Percentiles rank a stretch among this genome's conserved stretches.
These are phyloP conservation scores for Lipomyces sp. DNA, from an alignment of 805 yeast species.

Conservation along the genomic window DNA sequence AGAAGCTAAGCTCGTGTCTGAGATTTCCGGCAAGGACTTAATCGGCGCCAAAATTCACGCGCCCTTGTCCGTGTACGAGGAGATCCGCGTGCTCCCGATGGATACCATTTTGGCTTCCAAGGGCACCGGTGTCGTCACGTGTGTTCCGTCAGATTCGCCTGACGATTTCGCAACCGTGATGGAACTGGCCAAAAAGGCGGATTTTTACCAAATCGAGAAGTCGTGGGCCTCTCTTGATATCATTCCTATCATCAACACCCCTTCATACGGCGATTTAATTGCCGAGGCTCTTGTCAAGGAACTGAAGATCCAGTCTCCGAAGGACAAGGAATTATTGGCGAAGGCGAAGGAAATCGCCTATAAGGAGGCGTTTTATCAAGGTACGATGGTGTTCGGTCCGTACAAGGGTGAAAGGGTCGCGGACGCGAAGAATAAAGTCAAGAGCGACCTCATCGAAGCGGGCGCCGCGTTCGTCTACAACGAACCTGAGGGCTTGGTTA, in stretches of 20 bases:
- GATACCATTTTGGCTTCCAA: slow-evolving; percentile 90
- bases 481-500: slow-evolving; percentile 88
- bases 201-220: slow-evolving; percentile 76
- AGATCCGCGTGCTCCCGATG: slow-evolving; percentile 89
- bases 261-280: slow-evolving; percentile 80
- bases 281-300: slow-evolving; percentile 83
- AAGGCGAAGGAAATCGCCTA: slow-evolving; percentile 92
- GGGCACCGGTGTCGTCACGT: slow-evolving; percentile 99
- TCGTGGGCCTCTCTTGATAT: slow-evolving; percentile 82
- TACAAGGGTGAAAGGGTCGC: slow-evolving; percentile 89
- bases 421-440: slow-evolving; percentile 82
- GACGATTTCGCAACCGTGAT: slow-evolving; percentile 87
- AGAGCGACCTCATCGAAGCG: slow-evolving; percentile 69
- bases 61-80: slow-evolving; percentile 68
- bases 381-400: slow-evolving; percentile 73
- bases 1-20: slow-evolving; percentile 55
- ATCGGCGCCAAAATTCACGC: slow-evolving; percentile 86
- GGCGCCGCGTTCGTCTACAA: slow-evolving; percentile 85
- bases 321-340: slow-evolving; percentile 80
- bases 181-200: slow-evolving; percentile 86
- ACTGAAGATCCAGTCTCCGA: slow-evolving; percentile 90
- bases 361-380: slow-evolving; percentile 94
- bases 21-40: slow-evolving; percentile 65
- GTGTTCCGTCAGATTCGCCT: slow-evolving; percentile 98
- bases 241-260: slow-evolving; percentile 71